Percentiles rank a stretch among this genome's conserved stretches.
Conservation (phyloP, 306 rosid genomes). For the Hylodesmum podocarpum region DNA sequence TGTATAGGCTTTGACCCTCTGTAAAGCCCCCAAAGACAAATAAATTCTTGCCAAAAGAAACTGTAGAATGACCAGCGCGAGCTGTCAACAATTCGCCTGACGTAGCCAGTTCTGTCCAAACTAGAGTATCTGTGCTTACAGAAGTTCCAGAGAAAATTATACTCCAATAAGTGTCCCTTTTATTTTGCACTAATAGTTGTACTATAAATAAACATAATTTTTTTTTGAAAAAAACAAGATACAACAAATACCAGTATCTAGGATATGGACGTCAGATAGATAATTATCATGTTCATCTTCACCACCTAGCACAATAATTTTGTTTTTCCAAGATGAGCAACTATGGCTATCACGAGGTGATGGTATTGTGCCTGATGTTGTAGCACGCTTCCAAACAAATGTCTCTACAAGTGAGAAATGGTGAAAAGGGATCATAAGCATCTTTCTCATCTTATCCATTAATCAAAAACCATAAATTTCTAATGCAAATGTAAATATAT, state of each 20-base stretch:
- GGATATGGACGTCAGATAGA: constrained; percentile 85
- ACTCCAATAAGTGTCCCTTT: not conserved
- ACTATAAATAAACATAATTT: not conserved
- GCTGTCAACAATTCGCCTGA: constrained; percentile 69
- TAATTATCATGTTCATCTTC: constrained; percentile 74
- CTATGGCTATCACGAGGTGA: constrained; percentile 85
- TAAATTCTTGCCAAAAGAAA: constrained; percentile 72
- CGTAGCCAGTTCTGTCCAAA: constrained; percentile 73
- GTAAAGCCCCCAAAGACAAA: constrained; percentile 91
- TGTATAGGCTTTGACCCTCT: constrained; percentile 67
- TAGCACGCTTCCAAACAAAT: constrained; percentile 66
- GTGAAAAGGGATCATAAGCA: constrained; percentile 12
- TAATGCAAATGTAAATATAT: not conserved
- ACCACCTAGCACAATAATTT: constrained; percentile 75
- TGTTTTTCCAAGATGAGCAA: constrained; percentile 84
- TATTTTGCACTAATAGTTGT: not conserved
- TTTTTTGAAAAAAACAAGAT: not conserved
- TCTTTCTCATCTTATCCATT: not conserved
- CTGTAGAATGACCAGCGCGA: constrained; percentile 88
- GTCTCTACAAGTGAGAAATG: constrained; percentile 54
- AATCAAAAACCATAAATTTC: not conserved
- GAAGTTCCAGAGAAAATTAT: constrained; percentile 30
- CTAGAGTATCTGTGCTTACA: constrained; percentile 63
- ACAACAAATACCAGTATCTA: constrained; percentile 66
- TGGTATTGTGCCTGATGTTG: constrained; percentile 70